Base-by-base conservation (phyloP, 257 asterid species). In the Ilex asprella region DNA sequence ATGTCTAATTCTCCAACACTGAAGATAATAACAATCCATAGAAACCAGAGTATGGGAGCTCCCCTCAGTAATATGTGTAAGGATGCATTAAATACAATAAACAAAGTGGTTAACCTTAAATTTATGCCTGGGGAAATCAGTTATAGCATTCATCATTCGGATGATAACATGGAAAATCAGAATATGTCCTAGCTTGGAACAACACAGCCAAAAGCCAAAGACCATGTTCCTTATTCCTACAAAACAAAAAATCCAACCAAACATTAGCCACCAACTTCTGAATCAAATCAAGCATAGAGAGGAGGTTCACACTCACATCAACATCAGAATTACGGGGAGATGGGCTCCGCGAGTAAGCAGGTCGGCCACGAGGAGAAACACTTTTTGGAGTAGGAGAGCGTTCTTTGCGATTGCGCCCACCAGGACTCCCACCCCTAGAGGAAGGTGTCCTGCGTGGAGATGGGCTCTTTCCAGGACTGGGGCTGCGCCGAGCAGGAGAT, bases 401-500 rank as follows among this genome's bases (percentile, higher is more conserved):
- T 32, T 77, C 91, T 61, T 76, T 84, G 57, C 61, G 69, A 66
- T 59, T 71, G 43, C 61, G 78, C 30, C 65, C 74, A 77, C 65
- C 86, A n/a, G 97, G 96, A 74, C 92, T 93, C 64, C 52, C 87
- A 63, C 69, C 87, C 79, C 82, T 79, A 6, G 95, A 75, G 31
- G 76, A 79, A 43, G 87, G 68, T 12, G 76, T 55, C 74, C 78
- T 78, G 64, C 76, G 78, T 2, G 95, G 95, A 72, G 96, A 78
- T 60, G 72, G 86, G 72, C 90, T 84, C 78, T 84, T 79, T 46
- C 72, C 78, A n/a, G 95, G 94, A 79, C 86, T 81, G 11, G 70
- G 86, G 67, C 95, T 82, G 7, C 84, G 78, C n/a, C 80, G 82
- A 46, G 63, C 81, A 78, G 99, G 97, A 31, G 99, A 89, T 58